A percentile compares a stretch with the other conserved stretches of the same genome.
Conservation (phyloP, 306 rosid species). For the Alnus rubra region DNA sequence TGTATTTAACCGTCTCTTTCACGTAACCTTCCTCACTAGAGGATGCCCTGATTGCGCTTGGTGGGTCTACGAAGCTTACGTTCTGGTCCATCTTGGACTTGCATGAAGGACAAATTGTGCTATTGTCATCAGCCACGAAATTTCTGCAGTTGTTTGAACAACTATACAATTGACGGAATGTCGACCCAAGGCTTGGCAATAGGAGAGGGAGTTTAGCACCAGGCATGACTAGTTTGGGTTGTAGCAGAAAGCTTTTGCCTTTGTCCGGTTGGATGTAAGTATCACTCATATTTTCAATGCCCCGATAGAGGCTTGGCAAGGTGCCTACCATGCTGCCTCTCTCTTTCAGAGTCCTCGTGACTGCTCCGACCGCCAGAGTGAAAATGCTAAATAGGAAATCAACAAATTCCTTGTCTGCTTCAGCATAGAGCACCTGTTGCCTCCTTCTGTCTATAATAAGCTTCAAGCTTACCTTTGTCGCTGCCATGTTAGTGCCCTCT, state of each 20-base stretch:
- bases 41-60: not conserved
- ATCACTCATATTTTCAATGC: constrained; percentile 7
- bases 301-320: constrained; percentile 8
- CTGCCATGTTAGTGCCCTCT: not conserved
- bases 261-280: not conserved
- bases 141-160: not conserved
- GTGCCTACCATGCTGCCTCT: not conserved
- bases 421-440: constrained; percentile 11
- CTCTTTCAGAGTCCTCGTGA: not conserved
- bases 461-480: not conserved
- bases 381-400: constrained; percentile 29
- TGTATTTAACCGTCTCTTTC: constrained; percentile 16
- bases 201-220: not conserved
- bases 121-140: not conserved
- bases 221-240: not conserved
- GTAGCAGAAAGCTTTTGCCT: not conserved
- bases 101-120: not conserved
- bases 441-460: constrained; percentile 13
- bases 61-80: not conserved
- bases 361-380: constrained; percentile 13
- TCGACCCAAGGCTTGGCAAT: not conserved
- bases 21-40: constrained; percentile 18
- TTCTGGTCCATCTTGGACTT: not conserved
- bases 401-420: constrained; percentile 9
- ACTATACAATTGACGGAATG: not conserved